A percentile compares a stretch with the other conserved stretches of the same genome.
Conservation (phyloP, 2,329 filamentous ascomycete species). For the Stemphylium beticola region DNA sequence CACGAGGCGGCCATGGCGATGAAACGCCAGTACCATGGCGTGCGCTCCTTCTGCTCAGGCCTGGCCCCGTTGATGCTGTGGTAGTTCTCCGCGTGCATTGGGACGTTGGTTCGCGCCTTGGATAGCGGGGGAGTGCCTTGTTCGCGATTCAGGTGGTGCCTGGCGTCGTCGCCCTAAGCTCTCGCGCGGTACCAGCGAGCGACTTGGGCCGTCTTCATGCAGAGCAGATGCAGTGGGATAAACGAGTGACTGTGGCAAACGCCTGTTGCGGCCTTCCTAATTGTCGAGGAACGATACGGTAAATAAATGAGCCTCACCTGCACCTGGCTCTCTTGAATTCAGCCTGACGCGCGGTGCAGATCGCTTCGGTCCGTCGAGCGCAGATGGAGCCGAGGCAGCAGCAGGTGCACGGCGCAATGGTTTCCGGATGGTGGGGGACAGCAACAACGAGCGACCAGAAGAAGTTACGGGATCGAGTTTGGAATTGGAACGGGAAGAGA, state of each 20-base stretch:
- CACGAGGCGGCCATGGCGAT: constrained; percentile 53
- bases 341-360: constrained; percentile 32
- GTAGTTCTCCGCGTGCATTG: constrained; percentile 43
- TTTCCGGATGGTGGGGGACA: constrained; percentile 8
- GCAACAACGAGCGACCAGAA: constrained; percentile 10
- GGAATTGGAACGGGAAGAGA: neutral
- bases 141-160: constrained; percentile 31
- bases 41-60: constrained; percentile 26
- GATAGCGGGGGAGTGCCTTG: constrained; percentile 21
- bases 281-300: neutral
- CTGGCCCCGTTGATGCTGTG: constrained; percentile 35
- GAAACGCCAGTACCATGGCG: constrained; percentile 57
- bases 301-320: neutral
- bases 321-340: constrained; percentile 19
- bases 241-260: constrained; percentile 18
- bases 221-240: constrained; percentile 7
- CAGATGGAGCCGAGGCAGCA: constrained; percentile 18
- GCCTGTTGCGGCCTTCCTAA: constrained; percentile 4
- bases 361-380: constrained; percentile 23
- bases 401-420: constrained; percentile 11
- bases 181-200: constrained; percentile 19
- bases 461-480: neutral
- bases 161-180: constrained; percentile 12
- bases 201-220: constrained; percentile 20
- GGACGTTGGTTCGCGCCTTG: constrained; percentile 27